A percentile compares a stretch with the other conserved stretches of the same genome.
These are phyloP conservation scores for Clonostachys chloroleuca DNA, from an alignment of 2,329 filamentous ascomycete species.

Conservation along the genomic window DNA sequence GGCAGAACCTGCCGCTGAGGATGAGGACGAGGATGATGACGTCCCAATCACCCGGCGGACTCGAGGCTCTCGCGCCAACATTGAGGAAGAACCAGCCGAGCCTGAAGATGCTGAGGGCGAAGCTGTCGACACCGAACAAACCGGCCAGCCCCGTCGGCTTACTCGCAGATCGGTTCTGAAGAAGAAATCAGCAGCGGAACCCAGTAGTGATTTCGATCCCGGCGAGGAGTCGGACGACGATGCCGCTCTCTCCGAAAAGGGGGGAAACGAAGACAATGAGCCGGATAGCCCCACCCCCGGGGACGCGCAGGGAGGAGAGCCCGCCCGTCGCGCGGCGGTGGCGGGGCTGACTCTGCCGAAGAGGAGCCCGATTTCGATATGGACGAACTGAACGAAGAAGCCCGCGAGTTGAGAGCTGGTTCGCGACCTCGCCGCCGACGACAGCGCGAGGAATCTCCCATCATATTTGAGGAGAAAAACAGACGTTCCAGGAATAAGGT, in stretches of 20 bases:
- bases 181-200: conserved; percentile 44
- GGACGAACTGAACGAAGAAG: conserved; percentile 63
- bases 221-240: conserved; percentile 55
- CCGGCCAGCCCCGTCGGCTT: conserved; percentile 34
- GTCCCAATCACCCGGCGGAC: conserved; percentile 42
- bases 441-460: conserved; percentile 41
- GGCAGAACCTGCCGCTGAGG: conserved; percentile 16
- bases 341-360: conserved; percentile 49
- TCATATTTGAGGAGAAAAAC: conserved; percentile 50
- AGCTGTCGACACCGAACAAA: conserved; percentile 18
- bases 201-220: conserved; percentile 58
- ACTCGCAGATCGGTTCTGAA: conserved; percentile 34
- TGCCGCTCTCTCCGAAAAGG: conserved; percentile 35
- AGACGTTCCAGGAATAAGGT: conserved; percentile 56
- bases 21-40: conserved; percentile 37
- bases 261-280: conserved; percentile 35
- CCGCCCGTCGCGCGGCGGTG: conserved; percentile 39
- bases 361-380: conserved; percentile 56
- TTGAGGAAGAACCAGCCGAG: conserved; percentile 11
- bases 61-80: conserved; percentile 24
- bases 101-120: conserved; percentile 19
- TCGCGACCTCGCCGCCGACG: conserved; percentile 47
- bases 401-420: conserved; percentile 54
- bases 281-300: conserved; percentile 42
- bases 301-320: conserved; percentile 35